Base-by-base conservation (phyloP, 805 yeast genomes). In the Torulaspora franciscae region DNA sequence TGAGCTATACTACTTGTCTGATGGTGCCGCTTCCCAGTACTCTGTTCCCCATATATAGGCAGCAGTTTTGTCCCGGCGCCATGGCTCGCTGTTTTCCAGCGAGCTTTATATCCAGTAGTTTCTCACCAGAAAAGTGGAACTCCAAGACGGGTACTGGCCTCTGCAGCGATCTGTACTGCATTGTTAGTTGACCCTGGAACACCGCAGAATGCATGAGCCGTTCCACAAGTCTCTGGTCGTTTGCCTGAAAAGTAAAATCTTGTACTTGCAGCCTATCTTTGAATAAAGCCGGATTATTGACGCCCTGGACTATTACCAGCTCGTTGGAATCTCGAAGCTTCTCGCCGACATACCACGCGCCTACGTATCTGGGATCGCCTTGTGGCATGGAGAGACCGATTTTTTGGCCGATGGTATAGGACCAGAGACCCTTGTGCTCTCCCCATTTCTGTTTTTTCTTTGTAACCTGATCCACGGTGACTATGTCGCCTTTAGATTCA, bases 371-470 rank as follows among this genome's bases (percentile, higher is more conserved):
- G 0, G 90, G 90, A 52, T 84, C 81, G 0, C 90, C 91, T 62
- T 93, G 98, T 0, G 97, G 97, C 85, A 91, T 76, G 0, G 87
- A 74, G 1, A 89, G 66, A 13, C 83, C 75, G 5, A 64, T 43
- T 50, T 81, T 77, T 66, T 93, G 98, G 0, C 99, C 99, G 17
- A 91, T 79, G 0, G 99, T 93, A n/a, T 87, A 91, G 37, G 85
- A 80, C 98, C 98, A 93, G 7, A 93, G 61, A 0, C 99, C 99
- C 23, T 75, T 68, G 63, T 93, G 99, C 38, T 64, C 56, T 0
- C 96, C 98, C 79, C 93, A 88, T 0, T 79, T 71, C 42, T 66
- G 69, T 4, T 95, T 95, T 45, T 79, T 83, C 45, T 75, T 78
- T 0, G 90, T 42, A 3, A 22, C 26, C 4, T 45, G 40, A 36